These are phyloP conservation scores for Teunomyces gatunensis DNA, from an alignment of 805 yeast species.

Conservation along the genomic window DNA sequence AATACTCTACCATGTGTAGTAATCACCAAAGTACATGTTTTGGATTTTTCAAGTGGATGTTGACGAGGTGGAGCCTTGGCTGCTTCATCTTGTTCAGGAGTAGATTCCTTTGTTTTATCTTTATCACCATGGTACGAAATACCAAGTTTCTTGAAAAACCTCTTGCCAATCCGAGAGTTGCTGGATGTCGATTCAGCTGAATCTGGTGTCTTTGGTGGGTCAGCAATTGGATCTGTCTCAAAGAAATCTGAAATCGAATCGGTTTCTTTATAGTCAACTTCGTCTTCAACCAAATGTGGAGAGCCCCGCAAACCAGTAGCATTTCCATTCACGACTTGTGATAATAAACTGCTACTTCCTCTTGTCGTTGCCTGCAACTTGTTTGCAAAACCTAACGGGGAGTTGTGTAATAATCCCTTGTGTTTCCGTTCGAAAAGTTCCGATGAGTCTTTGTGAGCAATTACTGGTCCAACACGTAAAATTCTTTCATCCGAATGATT, in stretches of 20 bases:
- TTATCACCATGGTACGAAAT: constrained; percentile 11
- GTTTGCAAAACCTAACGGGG: constrained; percentile 48
- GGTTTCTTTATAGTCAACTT: constrained; percentile 53
- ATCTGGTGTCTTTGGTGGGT: constrained; percentile 8
- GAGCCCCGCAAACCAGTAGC: constrained; percentile 21
- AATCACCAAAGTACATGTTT: constrained; percentile 51
- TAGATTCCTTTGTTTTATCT: neutral
- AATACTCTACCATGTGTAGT: constrained; percentile 66
- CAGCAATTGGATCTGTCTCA: constrained; percentile 14
- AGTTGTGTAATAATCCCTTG: constrained; percentile 55
- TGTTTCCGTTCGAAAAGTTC: constrained; percentile 55
- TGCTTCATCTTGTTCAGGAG: neutral
- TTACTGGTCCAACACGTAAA: constrained; percentile 52
- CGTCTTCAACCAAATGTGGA: constrained; percentile 11
- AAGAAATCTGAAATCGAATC: constrained; percentile 63
- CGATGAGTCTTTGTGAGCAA: constrained; percentile 41
- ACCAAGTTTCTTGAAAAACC: constrained; percentile 18
- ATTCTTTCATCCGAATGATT: constrained; percentile 59
- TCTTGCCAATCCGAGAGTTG: constrained; percentile 3
- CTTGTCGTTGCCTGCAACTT: constrained; percentile 19
- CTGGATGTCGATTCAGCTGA: neutral
- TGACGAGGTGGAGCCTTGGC: neutral
- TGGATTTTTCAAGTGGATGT: constrained; percentile 32
- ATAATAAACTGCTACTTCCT: constrained; percentile 27
- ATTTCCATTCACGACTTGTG: constrained; percentile 40